Conservation (phyloP, 176 grass and related monocot species). For the Otatea glauca region DNA sequence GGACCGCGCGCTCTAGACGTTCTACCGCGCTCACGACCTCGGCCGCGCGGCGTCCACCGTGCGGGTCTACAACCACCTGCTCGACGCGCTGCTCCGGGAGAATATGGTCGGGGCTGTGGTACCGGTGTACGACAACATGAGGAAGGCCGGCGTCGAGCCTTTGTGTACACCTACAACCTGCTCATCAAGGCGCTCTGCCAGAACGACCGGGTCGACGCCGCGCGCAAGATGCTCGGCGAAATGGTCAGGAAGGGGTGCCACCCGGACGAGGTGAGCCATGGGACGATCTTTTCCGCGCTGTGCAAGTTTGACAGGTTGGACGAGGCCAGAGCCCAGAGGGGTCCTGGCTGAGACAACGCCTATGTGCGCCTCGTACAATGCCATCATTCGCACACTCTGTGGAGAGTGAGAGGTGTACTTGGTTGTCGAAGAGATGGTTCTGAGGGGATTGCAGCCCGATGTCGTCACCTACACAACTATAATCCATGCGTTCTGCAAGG, state of each 20-base stretch:
- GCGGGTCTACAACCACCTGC: constrained; percentile 81
- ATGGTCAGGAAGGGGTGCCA: constrained; percentile 74
- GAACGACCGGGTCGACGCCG: constrained; percentile 68
- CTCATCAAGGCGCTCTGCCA: constrained; percentile 81
- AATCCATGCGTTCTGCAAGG: constrained; percentile 57
- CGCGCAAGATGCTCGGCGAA: constrained; percentile 71
- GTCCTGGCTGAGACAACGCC: constrained; percentile 48
- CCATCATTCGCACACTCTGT: constrained; percentile 57
- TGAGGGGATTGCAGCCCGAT: constrained; percentile 49
- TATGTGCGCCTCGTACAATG: constrained; percentile 57
- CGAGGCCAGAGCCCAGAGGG: constrained; percentile 61
- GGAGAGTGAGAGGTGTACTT: constrained; percentile 47
- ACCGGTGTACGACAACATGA: constrained; percentile 72
- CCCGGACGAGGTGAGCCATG: constrained; percentile 73
- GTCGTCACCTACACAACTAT: constrained; percentile 74
- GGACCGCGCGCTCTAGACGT: constrained; percentile 74
- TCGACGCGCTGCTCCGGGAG: constrained; percentile 74
- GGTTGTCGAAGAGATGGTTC: constrained; percentile 65
- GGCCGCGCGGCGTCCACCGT: constrained; percentile 55
- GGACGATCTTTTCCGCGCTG: constrained; percentile 61
- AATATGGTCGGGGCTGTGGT: constrained; percentile 59
- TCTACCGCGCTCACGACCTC: constrained; percentile 77
- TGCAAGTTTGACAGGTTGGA: constrained; percentile 67
- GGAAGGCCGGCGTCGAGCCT: constrained; percentile 55
- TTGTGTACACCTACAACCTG: constrained; percentile 85